phyloP scores from a whole-genome alignment of 2,329 filamentous ascomycete species.

The Cladorrhinum sp. region DNA sequence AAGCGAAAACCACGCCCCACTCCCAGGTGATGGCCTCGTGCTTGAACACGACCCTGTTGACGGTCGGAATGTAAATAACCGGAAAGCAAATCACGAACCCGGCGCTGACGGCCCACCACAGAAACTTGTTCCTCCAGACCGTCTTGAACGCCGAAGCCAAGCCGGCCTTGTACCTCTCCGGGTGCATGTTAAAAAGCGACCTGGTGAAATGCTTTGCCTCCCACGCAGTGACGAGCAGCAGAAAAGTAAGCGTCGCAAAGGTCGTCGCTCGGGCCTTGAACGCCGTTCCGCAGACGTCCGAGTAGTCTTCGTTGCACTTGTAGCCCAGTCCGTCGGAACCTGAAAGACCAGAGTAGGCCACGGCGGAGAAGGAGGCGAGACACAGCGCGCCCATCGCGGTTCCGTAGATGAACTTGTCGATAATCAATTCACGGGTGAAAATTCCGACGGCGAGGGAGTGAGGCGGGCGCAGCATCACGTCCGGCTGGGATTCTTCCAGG shows the following conservation, averaged over 20 bases:
- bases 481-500: constrained; percentile 65
- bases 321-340: constrained; percentile 49
- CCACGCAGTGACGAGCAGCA: constrained; percentile 68
- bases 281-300: constrained; percentile 50
- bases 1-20: constrained; percentile 65
- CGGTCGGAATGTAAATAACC: constrained; percentile 63
- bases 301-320: constrained; percentile 57
- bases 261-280: constrained; percentile 66
- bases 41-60: constrained; percentile 67
- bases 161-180: constrained; percentile 47
- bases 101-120: constrained; percentile 61
- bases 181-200: constrained; percentile 66
- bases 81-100: constrained; percentile 61
- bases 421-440: constrained; percentile 62
- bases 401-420: constrained; percentile 66
- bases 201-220: constrained; percentile 70
- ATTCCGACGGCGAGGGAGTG: constrained; percentile 58
- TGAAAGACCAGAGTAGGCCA: constrained; percentile 48
- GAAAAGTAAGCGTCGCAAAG: constrained; percentile 67
- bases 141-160: constrained; percentile 54
- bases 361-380: constrained; percentile 58
- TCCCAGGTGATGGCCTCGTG: constrained; percentile 68
- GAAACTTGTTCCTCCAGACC: constrained; percentile 66
- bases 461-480: constrained; percentile 65
- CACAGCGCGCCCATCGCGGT: constrained; percentile 61